These are phyloP conservation scores for Lolium rigidum DNA, from an alignment of 176 grass and related monocot genomes.

Conservation along the genomic window DNA sequence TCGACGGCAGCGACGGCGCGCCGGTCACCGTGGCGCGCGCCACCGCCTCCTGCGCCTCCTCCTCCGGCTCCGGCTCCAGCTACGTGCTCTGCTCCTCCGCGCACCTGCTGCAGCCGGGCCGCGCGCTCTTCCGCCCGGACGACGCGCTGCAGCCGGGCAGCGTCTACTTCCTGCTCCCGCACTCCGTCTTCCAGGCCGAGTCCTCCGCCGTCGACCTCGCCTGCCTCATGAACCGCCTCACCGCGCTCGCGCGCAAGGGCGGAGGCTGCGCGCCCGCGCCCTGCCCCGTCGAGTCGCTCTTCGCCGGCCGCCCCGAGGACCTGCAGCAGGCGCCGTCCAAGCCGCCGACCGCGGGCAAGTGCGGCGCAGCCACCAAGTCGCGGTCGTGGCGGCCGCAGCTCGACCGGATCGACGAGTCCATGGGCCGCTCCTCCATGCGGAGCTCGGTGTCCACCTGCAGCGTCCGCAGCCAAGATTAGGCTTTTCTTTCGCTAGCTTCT, in stretches of 20 bases:
- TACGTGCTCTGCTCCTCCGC: constrained; percentile 81
- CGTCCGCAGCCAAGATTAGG: constrained; percentile 32
- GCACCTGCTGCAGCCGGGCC: constrained; percentile 68
- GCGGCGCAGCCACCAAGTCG: background rate
- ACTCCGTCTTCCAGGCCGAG: constrained; percentile 74
- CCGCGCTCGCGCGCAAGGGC: constrained; percentile 60
- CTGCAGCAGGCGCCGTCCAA: too few relatives aligned
- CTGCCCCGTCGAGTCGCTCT: constrained; percentile 56
- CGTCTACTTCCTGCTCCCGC: constrained; percentile 91
- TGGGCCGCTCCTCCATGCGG: constrained; percentile 55
- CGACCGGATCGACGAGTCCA: constrained; percentile 80
- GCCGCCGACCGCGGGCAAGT: background rate
- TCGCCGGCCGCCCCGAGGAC: background rate
- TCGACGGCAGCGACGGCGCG: constrained; percentile 41
- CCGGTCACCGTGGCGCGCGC: constrained; percentile 67
- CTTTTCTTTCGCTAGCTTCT: background rate
- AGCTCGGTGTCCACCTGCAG: constrained; percentile 43
- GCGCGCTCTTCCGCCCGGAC: constrained; percentile 58
- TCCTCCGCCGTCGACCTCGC: constrained; percentile 86
- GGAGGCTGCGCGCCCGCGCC: background rate
- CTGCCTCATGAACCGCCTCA: constrained; percentile 83
- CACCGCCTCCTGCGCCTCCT: background rate
- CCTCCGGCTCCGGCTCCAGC: background rate
- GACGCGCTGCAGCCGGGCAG: constrained; percentile 77
- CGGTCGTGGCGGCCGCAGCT: constrained; percentile 60